Percentiles rank a stretch among this genome's conserved stretches.
Conservation (phyloP, 2,329 filamentous ascomycete genomes). For the Lachnellula subtilissima region DNA sequence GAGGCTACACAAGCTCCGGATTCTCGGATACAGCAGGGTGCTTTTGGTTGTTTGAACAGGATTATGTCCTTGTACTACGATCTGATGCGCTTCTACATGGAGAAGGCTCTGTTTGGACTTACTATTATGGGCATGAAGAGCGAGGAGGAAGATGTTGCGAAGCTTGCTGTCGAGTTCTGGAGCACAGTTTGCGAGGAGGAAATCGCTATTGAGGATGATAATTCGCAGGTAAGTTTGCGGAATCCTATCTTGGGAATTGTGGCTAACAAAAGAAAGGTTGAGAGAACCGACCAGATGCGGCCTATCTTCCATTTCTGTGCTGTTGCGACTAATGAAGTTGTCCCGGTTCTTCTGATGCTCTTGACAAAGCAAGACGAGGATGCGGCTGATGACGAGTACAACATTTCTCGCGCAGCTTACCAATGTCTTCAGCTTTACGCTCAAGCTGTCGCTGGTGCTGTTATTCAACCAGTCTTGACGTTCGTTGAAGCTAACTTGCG, state of each 20-base stretch:
- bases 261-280: constrained; percentile 18
- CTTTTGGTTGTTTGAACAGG: constrained; percentile 94
- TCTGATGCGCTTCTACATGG: constrained; percentile 99
- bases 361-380: constrained; percentile 98
- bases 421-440: constrained; percentile 95
- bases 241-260: background rate
- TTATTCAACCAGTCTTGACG: constrained; percentile 79
- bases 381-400: constrained; percentile 94
- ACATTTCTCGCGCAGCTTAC: constrained; percentile 89
- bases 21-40: constrained; percentile 85
- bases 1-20: constrained; percentile 95
- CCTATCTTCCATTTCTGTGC: constrained; percentile 95
- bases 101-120: constrained; percentile 95
- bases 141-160: constrained; percentile 94
- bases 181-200: constrained; percentile 99
- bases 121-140: constrained; percentile 99
- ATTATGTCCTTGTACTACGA: constrained; percentile 99
- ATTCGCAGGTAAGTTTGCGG: constrained; percentile 58
- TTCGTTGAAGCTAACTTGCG: constrained; percentile 93
- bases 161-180: constrained; percentile 98
- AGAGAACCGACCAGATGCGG: constrained; percentile 54
- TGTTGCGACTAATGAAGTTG: constrained; percentile 88
- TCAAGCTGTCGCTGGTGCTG: constrained; percentile 78
- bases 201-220: constrained; percentile 96
- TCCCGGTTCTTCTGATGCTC: constrained; percentile 82